These are phyloP conservation scores for Penicillium sp. DNA, from an alignment of 2,329 filamentous ascomycete species.

Conservation along the genomic window DNA sequence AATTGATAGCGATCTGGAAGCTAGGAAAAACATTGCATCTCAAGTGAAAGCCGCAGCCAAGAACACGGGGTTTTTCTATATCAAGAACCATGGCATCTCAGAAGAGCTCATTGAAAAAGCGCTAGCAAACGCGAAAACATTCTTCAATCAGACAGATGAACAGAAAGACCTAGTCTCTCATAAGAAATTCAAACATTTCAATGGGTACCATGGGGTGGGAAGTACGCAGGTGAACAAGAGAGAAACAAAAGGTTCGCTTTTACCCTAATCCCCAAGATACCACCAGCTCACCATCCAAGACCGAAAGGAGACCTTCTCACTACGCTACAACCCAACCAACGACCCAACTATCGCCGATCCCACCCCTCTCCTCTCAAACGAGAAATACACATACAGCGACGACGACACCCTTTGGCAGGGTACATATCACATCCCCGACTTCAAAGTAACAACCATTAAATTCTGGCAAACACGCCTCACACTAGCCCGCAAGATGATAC, in stretches of 20 bases:
- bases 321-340: conserved; percentile 54
- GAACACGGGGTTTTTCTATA: conserved; percentile 58
- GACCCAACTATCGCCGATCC: conserved; percentile 50
- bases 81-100: conserved; percentile 52
- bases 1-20: conserved; percentile 37
- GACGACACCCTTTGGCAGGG: conserved; percentile 57
- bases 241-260: conserved; percentile 31
- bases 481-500: conserved; percentile 54
- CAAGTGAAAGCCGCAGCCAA: conserved; percentile 49
- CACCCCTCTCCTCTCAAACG: conserved; percentile 45
- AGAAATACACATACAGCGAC: conserved; percentile 44
- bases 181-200: conserved; percentile 45
- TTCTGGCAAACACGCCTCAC: conserved; percentile 36
- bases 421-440: conserved; percentile 47
- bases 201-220: conserved; percentile 46
- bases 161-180: conserved; percentile 42
- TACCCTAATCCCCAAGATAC: background rate
- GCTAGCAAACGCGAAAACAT: conserved; percentile 28
- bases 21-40: conserved; percentile 43
- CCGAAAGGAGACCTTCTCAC: conserved; percentile 53
- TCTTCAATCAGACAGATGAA: conserved; percentile 51
- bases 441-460: conserved; percentile 20
- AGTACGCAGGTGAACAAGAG: conserved; percentile 33
- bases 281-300: conserved; percentile 36
- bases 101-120: conserved; percentile 22